Conservation (phyloP, 805 yeast genomes). For the Saturnispora mendoncae region DNA sequence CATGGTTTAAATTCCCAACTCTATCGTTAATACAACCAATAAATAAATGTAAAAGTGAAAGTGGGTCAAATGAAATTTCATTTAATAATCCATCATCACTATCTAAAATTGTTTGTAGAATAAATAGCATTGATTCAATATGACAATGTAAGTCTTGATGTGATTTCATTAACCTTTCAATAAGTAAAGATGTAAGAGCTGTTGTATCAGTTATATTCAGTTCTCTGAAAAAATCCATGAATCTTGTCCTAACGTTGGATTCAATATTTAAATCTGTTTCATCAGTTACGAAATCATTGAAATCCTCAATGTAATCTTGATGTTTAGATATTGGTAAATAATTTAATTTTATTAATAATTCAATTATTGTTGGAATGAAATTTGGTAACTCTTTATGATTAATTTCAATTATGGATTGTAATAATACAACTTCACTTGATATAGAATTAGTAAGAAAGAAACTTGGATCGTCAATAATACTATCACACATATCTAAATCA, state of each 20-base stretch:
- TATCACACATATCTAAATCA: slow-evolving; percentile 19
- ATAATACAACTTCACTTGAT: slow-evolving; percentile 25
- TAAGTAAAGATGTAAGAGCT: slow-evolving; percentile 18
- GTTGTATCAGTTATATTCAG: slow-evolving; percentile 35
- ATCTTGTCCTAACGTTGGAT: slow-evolving; percentile 49
- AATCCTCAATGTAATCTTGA: slow-evolving; percentile 48
- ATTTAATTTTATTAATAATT: slow-evolving; percentile 32
- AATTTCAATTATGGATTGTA: slow-evolving; percentile 23
- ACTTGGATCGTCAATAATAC: slow-evolving; percentile 16
- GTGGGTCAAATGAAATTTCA: slow-evolving; percentile 15
- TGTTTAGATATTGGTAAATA: slow-evolving; percentile 34
- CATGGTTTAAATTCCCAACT: slow-evolving; percentile 19
- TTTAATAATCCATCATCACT: slow-evolving; percentile 28
- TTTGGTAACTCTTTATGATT: slow-evolving; percentile 13
- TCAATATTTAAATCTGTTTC: slow-evolving; percentile 62
- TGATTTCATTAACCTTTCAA: slow-evolving; percentile 12
- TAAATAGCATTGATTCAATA: slow-evolving; percentile 34
- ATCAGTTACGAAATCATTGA: slow-evolving; percentile 61
- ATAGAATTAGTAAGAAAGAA: slow-evolving; percentile 19
- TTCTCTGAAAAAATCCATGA: slow-evolving; percentile 47
- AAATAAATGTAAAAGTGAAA: not conserved
- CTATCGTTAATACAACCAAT: slow-evolving; percentile 6
- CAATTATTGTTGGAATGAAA: slow-evolving; percentile 18
- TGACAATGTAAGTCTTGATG: slow-evolving; percentile 13
- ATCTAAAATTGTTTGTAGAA: slow-evolving; percentile 35